These are phyloP conservation scores for Leccinum angustisporum DNA, from an alignment of 1,284 basidiomycete genomes.

Conservation along the genomic window DNA sequence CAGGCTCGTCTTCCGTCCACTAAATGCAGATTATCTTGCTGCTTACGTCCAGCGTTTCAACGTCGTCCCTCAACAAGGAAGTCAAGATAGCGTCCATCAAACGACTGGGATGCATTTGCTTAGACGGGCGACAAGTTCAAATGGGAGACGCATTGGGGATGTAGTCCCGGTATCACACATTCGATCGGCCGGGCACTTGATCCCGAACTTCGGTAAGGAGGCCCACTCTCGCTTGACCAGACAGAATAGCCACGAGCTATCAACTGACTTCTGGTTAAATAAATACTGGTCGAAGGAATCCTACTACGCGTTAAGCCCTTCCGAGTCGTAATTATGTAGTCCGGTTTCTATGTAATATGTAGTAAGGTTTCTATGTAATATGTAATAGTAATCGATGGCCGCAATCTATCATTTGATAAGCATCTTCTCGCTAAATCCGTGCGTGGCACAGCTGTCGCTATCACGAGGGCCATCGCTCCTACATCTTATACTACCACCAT, in stretches of 20 bases:
- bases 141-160: background rate
- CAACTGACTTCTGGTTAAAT: background rate
- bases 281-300: background rate
- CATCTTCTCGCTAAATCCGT: too few species aligned
- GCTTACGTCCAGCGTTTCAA: background rate
- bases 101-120: too few species aligned
- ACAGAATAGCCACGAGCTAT: background rate
- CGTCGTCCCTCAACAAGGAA: background rate
- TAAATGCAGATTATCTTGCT: background rate
- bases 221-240: background rate
- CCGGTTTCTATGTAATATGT: too few species aligned
- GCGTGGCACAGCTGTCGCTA: too few species aligned
- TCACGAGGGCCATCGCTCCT: too few species aligned
- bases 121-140: too few species aligned
- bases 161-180: background rate
- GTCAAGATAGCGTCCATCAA: too few species aligned
- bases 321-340: background rate
- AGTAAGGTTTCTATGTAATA: too few species aligned
- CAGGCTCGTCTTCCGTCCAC: background rate
- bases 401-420: background rate
- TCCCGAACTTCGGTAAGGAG: background rate
- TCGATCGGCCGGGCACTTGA: background rate
- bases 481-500: too few species aligned
- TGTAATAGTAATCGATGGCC: background rate
- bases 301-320: background rate